These are phyloP conservation scores for Lotmaria passim DNA, from an alignment of 208 protist genomes.

Conservation along the genomic window DNA sequence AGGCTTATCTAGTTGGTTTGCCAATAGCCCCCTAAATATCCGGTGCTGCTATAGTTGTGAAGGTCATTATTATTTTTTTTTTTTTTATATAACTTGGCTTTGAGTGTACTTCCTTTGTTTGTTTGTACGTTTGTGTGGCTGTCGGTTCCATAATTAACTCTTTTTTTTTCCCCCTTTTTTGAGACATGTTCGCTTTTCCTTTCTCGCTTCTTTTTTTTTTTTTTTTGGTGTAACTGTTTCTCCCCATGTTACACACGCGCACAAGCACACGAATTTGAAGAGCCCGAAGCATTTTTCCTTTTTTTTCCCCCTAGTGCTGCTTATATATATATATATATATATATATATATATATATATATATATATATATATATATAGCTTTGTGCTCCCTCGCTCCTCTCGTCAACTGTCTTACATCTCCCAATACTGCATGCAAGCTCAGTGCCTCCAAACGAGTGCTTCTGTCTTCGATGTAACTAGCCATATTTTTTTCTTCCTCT, in stretches of 20 bases:
- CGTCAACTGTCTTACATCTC: background rate
- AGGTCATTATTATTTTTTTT: too few relatives aligned
- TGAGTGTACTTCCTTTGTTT: too few relatives aligned
- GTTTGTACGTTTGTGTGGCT: conserved; percentile 5
- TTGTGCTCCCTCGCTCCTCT: too few relatives aligned
- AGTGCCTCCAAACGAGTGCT: background rate
- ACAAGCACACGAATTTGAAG: background rate
- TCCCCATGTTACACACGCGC: conserved; percentile 8
- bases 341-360: too few relatives aligned
- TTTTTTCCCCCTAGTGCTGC: too few relatives aligned
- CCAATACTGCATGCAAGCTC: background rate
- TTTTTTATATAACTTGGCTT: too few relatives aligned
- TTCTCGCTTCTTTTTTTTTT: background rate
- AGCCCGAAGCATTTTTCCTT: background rate
- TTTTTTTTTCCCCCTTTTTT: conserved; percentile 1
- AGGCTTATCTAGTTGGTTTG: too few relatives aligned
- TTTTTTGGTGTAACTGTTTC: background rate
- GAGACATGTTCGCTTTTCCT: conserved; percentile 6
- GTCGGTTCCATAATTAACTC: background rate
- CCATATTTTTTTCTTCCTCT: background rate
- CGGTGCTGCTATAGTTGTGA: too few relatives aligned
- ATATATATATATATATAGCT: too few relatives aligned
- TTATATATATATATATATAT: too few relatives aligned
- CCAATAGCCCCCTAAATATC: too few relatives aligned
- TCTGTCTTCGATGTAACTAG: conserved; percentile 5